A percentile compares a stretch with the other conserved stretches of the same genome.
phyloP scores from a whole-genome alignment of 2,329 filamentous ascomycete species.

The Phialophora chinensis region DNA sequence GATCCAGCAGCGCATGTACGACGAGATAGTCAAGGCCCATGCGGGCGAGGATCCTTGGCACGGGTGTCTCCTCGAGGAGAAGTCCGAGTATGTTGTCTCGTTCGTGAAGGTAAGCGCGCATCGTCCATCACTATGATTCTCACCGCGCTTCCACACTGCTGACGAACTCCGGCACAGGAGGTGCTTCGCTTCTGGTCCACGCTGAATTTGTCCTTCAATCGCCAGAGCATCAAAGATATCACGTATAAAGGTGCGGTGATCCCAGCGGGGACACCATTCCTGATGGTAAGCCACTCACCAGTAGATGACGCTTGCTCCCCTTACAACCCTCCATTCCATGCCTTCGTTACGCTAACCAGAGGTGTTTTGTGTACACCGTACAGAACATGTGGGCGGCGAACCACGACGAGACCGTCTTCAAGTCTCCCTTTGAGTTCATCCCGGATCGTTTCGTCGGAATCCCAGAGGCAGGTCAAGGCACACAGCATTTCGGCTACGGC shows the following conservation, averaged over 20 bases:
- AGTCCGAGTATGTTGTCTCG: conserved; percentile 75
- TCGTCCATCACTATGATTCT: neutral
- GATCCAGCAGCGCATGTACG: conserved; percentile 71
- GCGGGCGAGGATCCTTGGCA: conserved; percentile 75
- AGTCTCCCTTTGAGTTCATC: conserved; percentile 65
- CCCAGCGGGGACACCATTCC: conserved; percentile 77
- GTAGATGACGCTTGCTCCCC: too few relatives aligned
- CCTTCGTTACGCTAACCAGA: neutral
- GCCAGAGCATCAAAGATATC: conserved; percentile 20
- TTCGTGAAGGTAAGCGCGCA: conserved; percentile 62
- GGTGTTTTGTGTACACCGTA: neutral
- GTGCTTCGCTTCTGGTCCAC: conserved; percentile 78
- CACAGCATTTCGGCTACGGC: conserved; percentile 66
- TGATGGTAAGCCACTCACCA: conserved; percentile 61
- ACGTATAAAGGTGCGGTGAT: conserved; percentile 50
- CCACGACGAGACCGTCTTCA: conserved; percentile 72
- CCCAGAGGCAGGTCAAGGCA: conserved; percentile 56
- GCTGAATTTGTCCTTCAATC: conserved; percentile 67
- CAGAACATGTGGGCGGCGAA: conserved; percentile 75
- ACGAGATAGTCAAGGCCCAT: conserved; percentile 72
- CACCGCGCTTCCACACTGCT: neutral
- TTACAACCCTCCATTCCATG: too few relatives aligned
- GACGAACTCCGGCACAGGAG: conserved; percentile 52
- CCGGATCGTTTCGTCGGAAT: conserved; percentile 71
- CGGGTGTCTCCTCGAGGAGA: conserved; percentile 72